Conservation (phyloP, 352 stramenopile genomes). For the Phytophthora rubi region DNA sequence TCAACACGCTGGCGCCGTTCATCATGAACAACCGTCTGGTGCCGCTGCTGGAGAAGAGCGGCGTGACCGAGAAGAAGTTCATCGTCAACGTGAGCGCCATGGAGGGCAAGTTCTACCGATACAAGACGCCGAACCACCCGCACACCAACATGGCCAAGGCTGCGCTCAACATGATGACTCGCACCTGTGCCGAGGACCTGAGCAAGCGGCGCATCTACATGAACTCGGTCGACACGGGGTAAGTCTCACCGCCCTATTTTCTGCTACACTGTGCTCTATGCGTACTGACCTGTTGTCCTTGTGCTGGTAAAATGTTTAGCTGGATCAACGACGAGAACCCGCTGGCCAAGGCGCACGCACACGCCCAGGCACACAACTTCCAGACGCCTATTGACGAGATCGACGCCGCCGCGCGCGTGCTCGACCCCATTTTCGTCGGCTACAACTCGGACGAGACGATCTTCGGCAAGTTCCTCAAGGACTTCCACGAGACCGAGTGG, state of each 20-base stretch:
- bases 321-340: conserved; percentile 99
- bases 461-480: conserved; percentile 90
- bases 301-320: conserved; percentile 28
- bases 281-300: conserved; percentile 3
- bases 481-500: conserved; percentile 92
- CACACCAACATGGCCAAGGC: conserved; percentile 99
- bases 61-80: conserved; percentile 79
- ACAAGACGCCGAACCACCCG: conserved; percentile 97
- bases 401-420: conserved; percentile 93
- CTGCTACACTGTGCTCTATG: not conserved
- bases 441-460: conserved; percentile 71
- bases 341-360: conserved; percentile 92
- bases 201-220: conserved; percentile 96
- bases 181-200: conserved; percentile 95
- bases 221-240: conserved; percentile 98
- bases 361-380: conserved; percentile 93
- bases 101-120: conserved; percentile 98
- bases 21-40: conserved; percentile 96
- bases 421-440: conserved; percentile 95
- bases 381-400: conserved; percentile 98
- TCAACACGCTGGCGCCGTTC: conserved; percentile 98
- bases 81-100: conserved; percentile 98
- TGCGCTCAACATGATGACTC: conserved; percentile 98
- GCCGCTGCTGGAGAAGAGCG: conserved; percentile 83
- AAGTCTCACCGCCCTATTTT: conserved; percentile 26